These are phyloP conservation scores for Scedosporium minutisporum DNA, from an alignment of 2,329 filamentous ascomycete genomes.

Conservation along the genomic window DNA sequence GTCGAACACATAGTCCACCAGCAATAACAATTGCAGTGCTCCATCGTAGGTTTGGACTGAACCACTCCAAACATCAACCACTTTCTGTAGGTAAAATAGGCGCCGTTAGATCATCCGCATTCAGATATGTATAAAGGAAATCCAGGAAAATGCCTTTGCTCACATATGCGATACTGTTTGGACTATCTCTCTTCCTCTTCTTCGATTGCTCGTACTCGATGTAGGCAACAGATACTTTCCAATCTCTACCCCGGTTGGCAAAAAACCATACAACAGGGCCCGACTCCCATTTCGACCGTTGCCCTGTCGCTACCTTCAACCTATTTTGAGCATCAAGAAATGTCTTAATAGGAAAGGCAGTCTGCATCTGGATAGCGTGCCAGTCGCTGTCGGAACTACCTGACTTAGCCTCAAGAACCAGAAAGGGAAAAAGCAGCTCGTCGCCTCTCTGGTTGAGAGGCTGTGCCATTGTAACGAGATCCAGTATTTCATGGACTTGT, in stretches of 20 bases:
- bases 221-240: slow-evolving; percentile 6
- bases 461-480: not conserved
- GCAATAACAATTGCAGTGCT: slow-evolving; percentile 8
- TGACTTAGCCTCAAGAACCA: slow-evolving; percentile 8
- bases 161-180: not conserved
- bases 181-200: not conserved
- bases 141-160: not conserved
- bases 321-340: slow-evolving; percentile 7
- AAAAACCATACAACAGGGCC: slow-evolving; percentile 9
- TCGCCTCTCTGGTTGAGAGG: slow-evolving; percentile 5
- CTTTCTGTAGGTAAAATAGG: not conserved
- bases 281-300: not conserved
- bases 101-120: not conserved
- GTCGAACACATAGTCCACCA: slow-evolving; percentile 11
- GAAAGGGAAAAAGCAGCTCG: slow-evolving; percentile 4
- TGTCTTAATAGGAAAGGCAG: slow-evolving; percentile 10
- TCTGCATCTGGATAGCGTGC: slow-evolving; percentile 11
- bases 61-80: slow-evolving; percentile 8
- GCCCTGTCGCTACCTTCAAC: not conserved
- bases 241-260: slow-evolving; percentile 7
- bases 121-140: no score
- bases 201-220: not conserved
- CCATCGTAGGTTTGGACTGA: slow-evolving; percentile 4
- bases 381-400: slow-evolving; percentile 6
- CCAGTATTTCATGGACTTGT: not conserved